phyloP scores from a whole-genome alignment of 2,329 filamentous ascomycete species.

The Colletotrichum sp. region DNA sequence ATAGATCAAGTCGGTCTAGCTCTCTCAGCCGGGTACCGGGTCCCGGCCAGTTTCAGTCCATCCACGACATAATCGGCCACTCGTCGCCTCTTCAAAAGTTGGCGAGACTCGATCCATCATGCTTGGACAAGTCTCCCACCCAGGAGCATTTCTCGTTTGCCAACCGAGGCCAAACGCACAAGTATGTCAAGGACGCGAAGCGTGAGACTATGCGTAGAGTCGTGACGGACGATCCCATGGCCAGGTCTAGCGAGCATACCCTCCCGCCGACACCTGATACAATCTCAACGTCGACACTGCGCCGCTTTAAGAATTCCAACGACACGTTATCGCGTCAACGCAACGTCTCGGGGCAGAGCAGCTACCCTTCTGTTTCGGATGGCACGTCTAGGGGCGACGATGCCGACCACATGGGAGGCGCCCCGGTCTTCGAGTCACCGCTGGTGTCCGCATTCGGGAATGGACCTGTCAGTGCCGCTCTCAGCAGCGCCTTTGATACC shows the following conservation, averaged over 20 bases:
- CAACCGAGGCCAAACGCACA: constrained; percentile 25
- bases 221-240: constrained; percentile 48
- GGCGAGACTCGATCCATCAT: constrained; percentile 45
- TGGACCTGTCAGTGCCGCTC: constrained; percentile 22
- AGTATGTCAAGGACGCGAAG: constrained; percentile 49
- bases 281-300: constrained; percentile 60
- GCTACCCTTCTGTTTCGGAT: constrained; percentile 35
- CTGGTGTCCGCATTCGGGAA: constrained; percentile 37
- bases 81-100: constrained; percentile 56
- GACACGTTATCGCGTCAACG: constrained; percentile 48
- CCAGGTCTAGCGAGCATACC: constrained; percentile 46
- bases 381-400: constrained; percentile 23
- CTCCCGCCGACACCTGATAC: constrained; percentile 66
- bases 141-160: constrained; percentile 28
- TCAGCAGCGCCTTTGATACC: constrained; percentile 29
- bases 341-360: constrained; percentile 31
- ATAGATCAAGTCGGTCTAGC: constrained; percentile 26
- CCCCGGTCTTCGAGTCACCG: constrained; percentile 28
- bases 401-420: constrained; percentile 19
- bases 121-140: constrained; percentile 30
- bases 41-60: constrained; percentile 46
- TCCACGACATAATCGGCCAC: constrained; percentile 50
- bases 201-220: constrained; percentile 53
- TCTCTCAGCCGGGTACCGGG: constrained; percentile 35
- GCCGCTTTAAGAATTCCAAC: constrained; percentile 54